These are phyloP conservation scores for Trichothecium roseum DNA, from an alignment of 2,329 filamentous ascomycete genomes.

Conservation along the genomic window DNA sequence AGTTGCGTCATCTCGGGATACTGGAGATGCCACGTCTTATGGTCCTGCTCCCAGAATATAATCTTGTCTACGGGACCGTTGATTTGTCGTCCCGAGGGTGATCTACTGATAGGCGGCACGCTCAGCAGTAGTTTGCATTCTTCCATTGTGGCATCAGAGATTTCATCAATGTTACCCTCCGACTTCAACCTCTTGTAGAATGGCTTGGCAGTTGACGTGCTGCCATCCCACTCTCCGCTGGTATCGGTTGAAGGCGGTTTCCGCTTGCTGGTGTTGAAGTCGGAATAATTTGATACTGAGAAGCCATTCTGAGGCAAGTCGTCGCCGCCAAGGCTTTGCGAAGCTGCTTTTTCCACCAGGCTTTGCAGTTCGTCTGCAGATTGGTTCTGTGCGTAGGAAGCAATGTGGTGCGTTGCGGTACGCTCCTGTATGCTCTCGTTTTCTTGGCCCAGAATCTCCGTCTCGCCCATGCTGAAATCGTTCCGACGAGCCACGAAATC, in stretches of 20 bases:
- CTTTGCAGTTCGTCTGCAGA: constrained; percentile 41
- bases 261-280: constrained; percentile 43
- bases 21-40: constrained; percentile 46
- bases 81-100: constrained; percentile 44
- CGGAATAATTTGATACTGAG: constrained; percentile 12
- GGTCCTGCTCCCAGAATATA: constrained; percentile 47
- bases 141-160: constrained; percentile 23
- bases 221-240: constrained; percentile 40
- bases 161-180: constrained; percentile 26
- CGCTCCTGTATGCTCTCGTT: constrained; percentile 13
- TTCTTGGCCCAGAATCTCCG: constrained; percentile 28
- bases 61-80: constrained; percentile 45
- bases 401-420: constrained; percentile 9
- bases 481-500: constrained; percentile 38
- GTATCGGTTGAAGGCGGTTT: constrained; percentile 38
- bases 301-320: constrained; percentile 7
- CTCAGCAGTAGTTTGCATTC: constrained; percentile 37
- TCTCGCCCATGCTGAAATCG: constrained; percentile 25
- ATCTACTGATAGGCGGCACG: constrained; percentile 37
- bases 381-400: constrained; percentile 31
- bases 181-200: constrained; percentile 47
- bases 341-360: constrained; percentile 39
- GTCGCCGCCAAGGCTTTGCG: constrained; percentile 45
- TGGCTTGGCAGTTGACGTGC: constrained; percentile 27
- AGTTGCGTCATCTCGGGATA: constrained; percentile 56